Evolutionary conservation across 2,329 filamentous ascomycete species (phyloP).

Genomic region (Teratosphaeria zuluensis): DNA sequence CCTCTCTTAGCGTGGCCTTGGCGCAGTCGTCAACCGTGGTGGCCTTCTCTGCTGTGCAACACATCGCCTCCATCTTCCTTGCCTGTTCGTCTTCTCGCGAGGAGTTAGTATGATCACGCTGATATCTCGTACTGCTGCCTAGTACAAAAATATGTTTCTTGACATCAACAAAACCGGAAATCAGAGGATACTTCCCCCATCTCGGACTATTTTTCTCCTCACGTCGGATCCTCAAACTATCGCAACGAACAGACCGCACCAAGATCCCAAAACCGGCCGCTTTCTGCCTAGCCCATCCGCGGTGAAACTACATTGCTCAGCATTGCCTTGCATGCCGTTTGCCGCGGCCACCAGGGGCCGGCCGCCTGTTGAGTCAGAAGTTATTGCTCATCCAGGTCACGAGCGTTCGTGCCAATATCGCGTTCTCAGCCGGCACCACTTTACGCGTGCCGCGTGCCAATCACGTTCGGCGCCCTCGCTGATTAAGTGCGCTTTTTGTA

Average conservation of each 20-base stretch:
- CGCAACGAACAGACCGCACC: not conserved
- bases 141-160: not conserved
- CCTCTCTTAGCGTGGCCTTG: not conserved
- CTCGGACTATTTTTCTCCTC: not conserved
- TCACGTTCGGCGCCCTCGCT: not conserved
- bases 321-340: not conserved
- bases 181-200: not conserved
- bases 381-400: not conserved
- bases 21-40: not conserved
- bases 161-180: not conserved
- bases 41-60: not conserved
- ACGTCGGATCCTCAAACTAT: not conserved
- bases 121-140: not conserved
- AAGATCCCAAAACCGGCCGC: not conserved
- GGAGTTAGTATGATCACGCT: too few relatives aligned
- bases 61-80: not conserved
- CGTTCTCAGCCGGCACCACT: not conserved
- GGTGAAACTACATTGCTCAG: not conserved
- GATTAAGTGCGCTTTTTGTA: not conserved
- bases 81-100: not conserved
- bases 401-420: not conserved
- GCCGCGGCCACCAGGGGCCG: not conserved
- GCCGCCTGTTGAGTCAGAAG: not conserved
- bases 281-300: not conserved
- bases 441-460: not conserved